Percentiles rank a stretch among this genome's conserved stretches.
Evolutionary conservation across 148 eudicot species (phyloP).

Genomic region (Vaccinium myrtillus): DNA sequence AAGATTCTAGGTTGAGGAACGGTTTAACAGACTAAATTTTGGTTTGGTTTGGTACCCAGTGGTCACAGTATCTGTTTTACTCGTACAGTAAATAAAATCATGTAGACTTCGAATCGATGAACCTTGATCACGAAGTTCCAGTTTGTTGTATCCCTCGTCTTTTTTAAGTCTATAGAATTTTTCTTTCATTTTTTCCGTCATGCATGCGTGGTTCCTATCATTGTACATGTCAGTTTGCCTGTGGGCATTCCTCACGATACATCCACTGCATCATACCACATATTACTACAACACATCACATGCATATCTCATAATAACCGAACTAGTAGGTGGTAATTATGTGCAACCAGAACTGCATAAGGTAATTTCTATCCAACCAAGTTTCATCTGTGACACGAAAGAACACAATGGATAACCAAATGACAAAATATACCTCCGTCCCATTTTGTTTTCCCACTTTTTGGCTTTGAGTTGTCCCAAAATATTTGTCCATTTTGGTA

Average conservation of each 20-base stretch:
- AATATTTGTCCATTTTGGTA: neutral
- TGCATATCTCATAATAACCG: neutral
- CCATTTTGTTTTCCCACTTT: neutral
- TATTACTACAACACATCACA: neutral
- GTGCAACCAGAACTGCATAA: neutral
- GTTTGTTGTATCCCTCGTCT: neutral
- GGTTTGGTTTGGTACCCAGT: neutral
- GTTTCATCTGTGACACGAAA: neutral
- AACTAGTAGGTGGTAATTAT: neutral
- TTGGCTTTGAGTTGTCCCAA: neutral
- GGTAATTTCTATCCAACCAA: neutral
- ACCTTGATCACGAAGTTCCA: neutral
- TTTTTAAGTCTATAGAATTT: neutral
- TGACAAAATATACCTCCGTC: neutral
- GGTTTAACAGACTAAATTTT: neutral
- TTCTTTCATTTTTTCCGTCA: neutral
- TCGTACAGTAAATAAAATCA: neutral
- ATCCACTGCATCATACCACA: neutral
- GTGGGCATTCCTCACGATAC: neutral
- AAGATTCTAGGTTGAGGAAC: neutral
- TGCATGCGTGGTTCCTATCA: neutral
- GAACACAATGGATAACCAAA: neutral
- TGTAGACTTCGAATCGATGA: neutral
- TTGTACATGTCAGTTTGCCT: neutral
- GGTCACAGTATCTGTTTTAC: neutral